Base-by-base conservation (phyloP, 2,329 filamentous ascomycete species). In the Botryotinia convoluta region DNA sequence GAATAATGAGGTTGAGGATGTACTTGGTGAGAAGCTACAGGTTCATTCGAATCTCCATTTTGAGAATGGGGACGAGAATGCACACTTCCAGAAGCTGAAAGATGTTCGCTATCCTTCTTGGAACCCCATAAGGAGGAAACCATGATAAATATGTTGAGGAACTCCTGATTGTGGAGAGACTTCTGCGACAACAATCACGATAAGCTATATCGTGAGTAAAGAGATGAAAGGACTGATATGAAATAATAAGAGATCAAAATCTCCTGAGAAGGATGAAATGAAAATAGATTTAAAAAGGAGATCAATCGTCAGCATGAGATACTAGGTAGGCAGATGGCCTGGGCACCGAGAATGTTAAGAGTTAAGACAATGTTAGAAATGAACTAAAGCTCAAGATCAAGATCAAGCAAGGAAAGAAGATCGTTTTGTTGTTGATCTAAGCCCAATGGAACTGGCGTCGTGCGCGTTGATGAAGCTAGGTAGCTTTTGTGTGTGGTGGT, bases 121-220 rank as follows among this genome's bases (percentile, higher is more conserved):
- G 83, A 84, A 71, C 86, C 86, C 87, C 88, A 90, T 74, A 90
- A 83, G 73, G 85, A 83, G 73, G 85, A 86, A 62, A 84, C 82
- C 86, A 87, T 87, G 10, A 69, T 83, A 72, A 61, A 45, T 48
- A 12, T 29, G 45, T 48, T 29, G 60, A 44, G 75, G 39, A 26
- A 35, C 57, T 35, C 60, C 32, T 26, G 20, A n/a, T 32, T 62
- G 44, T 60, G 26, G 39, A 67, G n/a, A 22, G 26, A 60, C 62
- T 69, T 68, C 26, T 59, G 63, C 39, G 62, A 51, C 51, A 72
- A 32, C 22, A 42, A 57, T 16, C 51, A 39, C 39, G 44, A 69
- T 29, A 54, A 57, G 45, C 37, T 67, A 29, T 45, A 45, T 68
- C 54, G 68, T 35, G 54, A 22, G 45, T 59, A 16, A 37, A 68